A percentile compares a stretch with the other conserved stretches of the same genome.
Evolutionary conservation across 2,329 filamentous ascomycete genomes (phyloP).

Genomic region (Fonsecaea monophora): DNA sequence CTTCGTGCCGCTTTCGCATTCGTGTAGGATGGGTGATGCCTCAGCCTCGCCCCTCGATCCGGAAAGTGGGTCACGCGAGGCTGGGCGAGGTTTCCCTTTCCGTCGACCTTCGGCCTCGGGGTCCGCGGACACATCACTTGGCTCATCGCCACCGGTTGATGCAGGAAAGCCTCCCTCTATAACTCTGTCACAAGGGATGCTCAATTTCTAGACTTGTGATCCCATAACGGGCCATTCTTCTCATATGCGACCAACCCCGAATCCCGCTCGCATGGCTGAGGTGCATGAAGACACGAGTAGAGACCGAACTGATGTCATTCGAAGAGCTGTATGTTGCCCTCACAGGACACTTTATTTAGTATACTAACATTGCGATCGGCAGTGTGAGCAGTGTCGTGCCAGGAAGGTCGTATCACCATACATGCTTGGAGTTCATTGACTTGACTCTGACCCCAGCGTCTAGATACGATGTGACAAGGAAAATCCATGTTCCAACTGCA

Average conservation of each 20-base stretch:
- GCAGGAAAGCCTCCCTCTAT: background rate
- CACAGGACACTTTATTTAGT: too few species aligned
- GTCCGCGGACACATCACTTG: background rate
- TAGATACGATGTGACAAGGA: conserved; percentile 10
- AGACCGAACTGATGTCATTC: background rate
- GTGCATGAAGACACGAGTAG: background rate
- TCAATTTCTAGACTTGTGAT: background rate
- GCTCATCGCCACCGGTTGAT: background rate
- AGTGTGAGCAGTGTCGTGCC: conserved; percentile 6
- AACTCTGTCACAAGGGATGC: background rate
- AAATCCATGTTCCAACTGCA: conserved; percentile 4
- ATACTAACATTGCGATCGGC: conserved; percentile 1
- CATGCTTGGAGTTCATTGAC: background rate
- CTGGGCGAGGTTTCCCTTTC: background rate
- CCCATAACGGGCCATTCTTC: background rate
- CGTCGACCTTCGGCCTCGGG: background rate
- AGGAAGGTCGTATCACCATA: background rate
- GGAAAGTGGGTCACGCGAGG: background rate
- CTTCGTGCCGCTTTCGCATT: too few species aligned
- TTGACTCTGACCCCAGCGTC: background rate
- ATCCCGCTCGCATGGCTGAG: background rate
- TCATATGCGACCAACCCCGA: background rate
- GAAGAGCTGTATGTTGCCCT: background rate
- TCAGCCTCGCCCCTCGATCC: background rate
- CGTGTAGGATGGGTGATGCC: background rate